These are phyloP conservation scores for Penicillium verrucosum DNA, from an alignment of 2,329 filamentous ascomycete genomes.

Conservation along the genomic window DNA sequence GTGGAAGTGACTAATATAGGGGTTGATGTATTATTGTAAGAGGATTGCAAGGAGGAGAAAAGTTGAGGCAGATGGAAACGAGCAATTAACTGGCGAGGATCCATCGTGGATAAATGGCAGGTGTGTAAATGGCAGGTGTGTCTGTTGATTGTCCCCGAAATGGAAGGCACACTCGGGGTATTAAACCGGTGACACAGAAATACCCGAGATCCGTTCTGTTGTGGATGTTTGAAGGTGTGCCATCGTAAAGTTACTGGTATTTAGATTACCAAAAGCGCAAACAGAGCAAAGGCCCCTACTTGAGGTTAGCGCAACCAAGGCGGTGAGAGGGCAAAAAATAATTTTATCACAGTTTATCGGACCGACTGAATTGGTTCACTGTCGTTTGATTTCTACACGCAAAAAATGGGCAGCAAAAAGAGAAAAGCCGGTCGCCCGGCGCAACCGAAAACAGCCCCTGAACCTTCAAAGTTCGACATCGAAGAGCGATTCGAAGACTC, in stretches of 20 bases:
- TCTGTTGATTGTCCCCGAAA: not conserved
- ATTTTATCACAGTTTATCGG: constrained; percentile 29
- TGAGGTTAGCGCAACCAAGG: constrained; percentile 20
- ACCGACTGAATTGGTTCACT: constrained; percentile 1
- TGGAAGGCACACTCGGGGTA: constrained; percentile 1
- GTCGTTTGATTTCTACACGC: constrained; percentile 8
- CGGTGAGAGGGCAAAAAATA: constrained; percentile 37
- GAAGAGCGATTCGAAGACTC: constrained; percentile 83
- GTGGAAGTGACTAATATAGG: constrained; percentile 30
- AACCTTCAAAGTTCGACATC: constrained; percentile 36
- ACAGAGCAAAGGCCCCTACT: constrained; percentile 21
- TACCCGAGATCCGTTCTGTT: not conserved
- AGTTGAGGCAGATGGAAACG: constrained; percentile 23
- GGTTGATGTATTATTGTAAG: constrained; percentile 25
- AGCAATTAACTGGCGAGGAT: constrained; percentile 9
- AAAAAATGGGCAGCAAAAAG: constrained; percentile 54
- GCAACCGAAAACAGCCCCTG: constrained; percentile 29
- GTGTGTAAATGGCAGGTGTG: not conserved
- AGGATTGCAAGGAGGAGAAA: constrained; percentile 14
- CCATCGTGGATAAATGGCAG: not conserved
- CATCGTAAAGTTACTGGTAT: constrained; percentile 12
- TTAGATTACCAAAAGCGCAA: constrained; percentile 18
- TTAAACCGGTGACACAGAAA: not conserved
- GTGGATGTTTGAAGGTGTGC: not conserved
- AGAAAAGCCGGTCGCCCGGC: constrained; percentile 63